Conservation (phyloP, 306 rosid genomes). For the Purshia tridentata region DNA sequence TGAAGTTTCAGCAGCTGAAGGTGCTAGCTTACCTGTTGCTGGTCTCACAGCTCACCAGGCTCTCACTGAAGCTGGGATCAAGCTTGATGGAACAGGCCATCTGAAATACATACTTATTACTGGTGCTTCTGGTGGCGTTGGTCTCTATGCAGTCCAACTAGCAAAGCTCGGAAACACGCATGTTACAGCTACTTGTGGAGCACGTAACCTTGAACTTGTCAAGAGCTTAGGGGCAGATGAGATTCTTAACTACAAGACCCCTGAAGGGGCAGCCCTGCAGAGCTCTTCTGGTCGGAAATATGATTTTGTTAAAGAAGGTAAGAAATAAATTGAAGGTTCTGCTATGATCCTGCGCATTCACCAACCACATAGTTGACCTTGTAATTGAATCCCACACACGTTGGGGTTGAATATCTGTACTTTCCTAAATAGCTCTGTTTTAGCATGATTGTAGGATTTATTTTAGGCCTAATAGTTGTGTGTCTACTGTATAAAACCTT, state of each 20-base stretch:
- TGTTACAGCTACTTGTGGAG: conserved; percentile 73
- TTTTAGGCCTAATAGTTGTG: too few species aligned
- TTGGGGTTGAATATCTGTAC: too few species aligned
- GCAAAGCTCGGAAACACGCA: conserved; percentile 61
- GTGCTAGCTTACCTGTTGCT: conserved; percentile 57
- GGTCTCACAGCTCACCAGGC: conserved; percentile 67
- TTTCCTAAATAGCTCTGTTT: too few species aligned
- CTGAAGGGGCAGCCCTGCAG: conserved; percentile 53
- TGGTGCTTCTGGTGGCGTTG: conserved; percentile 57
- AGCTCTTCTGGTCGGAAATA: conserved; percentile 69
- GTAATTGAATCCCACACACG: too few species aligned
- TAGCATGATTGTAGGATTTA: too few species aligned
- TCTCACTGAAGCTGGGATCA: conserved; percentile 49
- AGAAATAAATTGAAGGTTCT: too few species aligned
- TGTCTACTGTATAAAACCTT: too few species aligned
- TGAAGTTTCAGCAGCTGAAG: conserved; percentile 63
- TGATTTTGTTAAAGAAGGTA: too few species aligned
- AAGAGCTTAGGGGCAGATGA: conserved; percentile 70
- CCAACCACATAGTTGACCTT: too few species aligned
- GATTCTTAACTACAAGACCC: conserved; percentile 67
- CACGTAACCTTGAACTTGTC: conserved; percentile 58
- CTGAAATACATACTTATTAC: conserved; percentile 60
- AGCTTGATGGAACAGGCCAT: conserved; percentile 45
- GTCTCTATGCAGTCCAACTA: conserved; percentile 62
- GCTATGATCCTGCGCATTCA: too few species aligned